Conservation (phyloP, 2,329 filamentous ascomycete species). For the Lomentospora prolificans region DNA sequence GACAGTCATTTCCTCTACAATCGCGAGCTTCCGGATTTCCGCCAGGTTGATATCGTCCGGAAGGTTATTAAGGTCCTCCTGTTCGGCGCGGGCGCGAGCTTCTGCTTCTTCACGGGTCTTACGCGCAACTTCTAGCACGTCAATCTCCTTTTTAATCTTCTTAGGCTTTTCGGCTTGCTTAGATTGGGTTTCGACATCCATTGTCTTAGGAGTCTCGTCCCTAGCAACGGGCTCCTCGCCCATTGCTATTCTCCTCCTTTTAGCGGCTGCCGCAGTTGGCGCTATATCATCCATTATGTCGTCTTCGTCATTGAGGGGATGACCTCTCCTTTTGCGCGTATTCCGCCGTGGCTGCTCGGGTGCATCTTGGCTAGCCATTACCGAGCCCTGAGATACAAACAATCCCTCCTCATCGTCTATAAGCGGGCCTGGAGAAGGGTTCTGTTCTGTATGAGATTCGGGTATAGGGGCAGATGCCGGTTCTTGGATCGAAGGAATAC, state of each 20-base stretch:
- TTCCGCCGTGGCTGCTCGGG: conserved; percentile 9
- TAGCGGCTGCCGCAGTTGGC: conserved; percentile 67
- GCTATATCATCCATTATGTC: conserved; percentile 64
- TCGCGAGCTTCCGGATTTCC: conserved; percentile 62
- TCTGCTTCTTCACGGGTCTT: conserved; percentile 56
- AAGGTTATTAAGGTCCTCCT: conserved; percentile 39
- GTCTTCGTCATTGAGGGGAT: conserved; percentile 30
- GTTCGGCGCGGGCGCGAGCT: conserved; percentile 45
- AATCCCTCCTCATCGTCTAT: conserved; percentile 33
- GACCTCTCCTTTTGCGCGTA: conserved; percentile 33
- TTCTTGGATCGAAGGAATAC: conserved; percentile 16
- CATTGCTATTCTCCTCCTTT: conserved; percentile 61
- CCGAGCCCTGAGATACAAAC: conserved; percentile 45
- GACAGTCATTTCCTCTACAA: conserved; percentile 69
- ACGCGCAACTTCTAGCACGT: conserved; percentile 58
- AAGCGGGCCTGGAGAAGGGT: not conserved
- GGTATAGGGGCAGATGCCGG: conserved; percentile 9
- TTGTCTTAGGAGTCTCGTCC: conserved; percentile 13
- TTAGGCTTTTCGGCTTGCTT: conserved; percentile 28
- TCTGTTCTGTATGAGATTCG: too few relatives aligned
- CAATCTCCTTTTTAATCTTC: conserved; percentile 49
- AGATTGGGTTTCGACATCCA: conserved; percentile 15
- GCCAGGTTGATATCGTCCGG: conserved; percentile 60
- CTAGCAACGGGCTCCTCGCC: conserved; percentile 29
- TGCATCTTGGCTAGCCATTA: conserved; percentile 11